Evolutionary conservation across 1,284 basidiomycete genomes (phyloP), one percentile per base, ranked within the genome.

Genomic region (Malassezia furfur): DNA sequence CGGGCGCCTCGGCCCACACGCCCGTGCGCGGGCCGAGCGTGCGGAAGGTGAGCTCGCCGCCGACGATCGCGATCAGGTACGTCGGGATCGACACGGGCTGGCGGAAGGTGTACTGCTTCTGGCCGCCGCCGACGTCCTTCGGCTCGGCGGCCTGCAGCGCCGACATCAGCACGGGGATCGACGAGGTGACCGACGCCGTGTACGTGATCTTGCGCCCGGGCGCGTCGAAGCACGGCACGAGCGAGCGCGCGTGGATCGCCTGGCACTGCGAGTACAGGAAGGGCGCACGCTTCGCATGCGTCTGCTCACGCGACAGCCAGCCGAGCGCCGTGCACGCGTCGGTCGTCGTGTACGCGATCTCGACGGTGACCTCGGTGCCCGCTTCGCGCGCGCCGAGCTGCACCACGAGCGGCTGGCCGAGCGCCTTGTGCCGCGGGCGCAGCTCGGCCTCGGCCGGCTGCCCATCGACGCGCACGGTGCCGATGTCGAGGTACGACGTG

Each of bases 181-280:
- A 50, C 30, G 70, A 62, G 22, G 62, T 57, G 35, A 70, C 65
- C 25, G 50, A 60, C 21, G 65, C 59, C 9, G 72, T 68, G 66
- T 73, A 74, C 38, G 69, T 72, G 52, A 72, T 57, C 54, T 73
- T 73, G 66, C 66, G 67, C 12, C 64, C 64, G 8, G 72, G 72
- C 21, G 72, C 63, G 60, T 74, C 72, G 52, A 70, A 64, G 60
- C 66, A 65, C 35, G 66, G 63, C 2, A 65, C 48, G 39, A 70
- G 60, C 45, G 64, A 67, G 47, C 69, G 54, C 30, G 48, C 57
- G 54, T 62, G 59, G 35, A 65, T 64, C 14, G 91, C 89, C 75
- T 96, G 91, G 71, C 86, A 89, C 76, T 96, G 91, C 56, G 87
- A 91, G 79, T 94, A 96, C 35, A 96, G 78, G 78, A 87, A 96